Percentiles rank a stretch among this genome's conserved stretches.
These are phyloP conservation scores for Tilletia walkeri DNA, from an alignment of 1,284 basidiomycete species.

Conservation along the genomic window DNA sequence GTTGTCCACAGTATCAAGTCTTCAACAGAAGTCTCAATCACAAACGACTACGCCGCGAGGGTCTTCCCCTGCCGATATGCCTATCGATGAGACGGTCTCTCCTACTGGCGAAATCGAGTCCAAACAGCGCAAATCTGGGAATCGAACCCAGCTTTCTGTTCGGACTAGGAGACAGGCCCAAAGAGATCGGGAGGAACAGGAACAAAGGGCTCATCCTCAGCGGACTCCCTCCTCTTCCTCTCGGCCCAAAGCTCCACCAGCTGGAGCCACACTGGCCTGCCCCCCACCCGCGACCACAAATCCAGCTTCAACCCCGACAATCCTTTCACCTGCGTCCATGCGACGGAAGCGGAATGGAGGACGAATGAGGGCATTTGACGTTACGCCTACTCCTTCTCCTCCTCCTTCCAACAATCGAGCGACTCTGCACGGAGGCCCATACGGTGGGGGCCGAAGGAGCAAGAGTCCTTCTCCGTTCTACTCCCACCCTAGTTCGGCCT, in stretches of 20 bases:
- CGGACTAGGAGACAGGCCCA: constrained; percentile 6
- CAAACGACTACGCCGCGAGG: neutral
- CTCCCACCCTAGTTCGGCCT: neutral
- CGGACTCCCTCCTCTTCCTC: neutral
- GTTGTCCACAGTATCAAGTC: neutral
- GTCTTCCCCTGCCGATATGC: neutral
- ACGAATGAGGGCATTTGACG: constrained; percentile 10
- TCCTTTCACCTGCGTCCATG: neutral
- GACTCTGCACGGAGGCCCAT: neutral
- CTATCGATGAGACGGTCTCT: neutral
- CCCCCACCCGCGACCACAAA: neutral
- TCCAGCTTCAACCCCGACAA: neutral
- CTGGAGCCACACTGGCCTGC: neutral
- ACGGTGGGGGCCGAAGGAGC: constrained; percentile 4
- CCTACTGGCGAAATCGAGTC: neutral
- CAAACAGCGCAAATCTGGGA: neutral
- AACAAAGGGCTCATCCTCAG: neutral
- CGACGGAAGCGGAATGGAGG: neutral
- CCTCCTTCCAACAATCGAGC: neutral
- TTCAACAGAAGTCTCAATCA: neutral
- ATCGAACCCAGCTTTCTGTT: neutral
- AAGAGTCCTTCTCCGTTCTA: constrained; percentile 12
- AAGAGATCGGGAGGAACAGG: neutral
- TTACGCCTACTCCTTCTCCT: neutral
- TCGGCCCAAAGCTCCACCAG: neutral